Evolutionary conservation across 768 basidiomycete species (phyloP).

Genomic region (Termitomyces sp.): DNA sequence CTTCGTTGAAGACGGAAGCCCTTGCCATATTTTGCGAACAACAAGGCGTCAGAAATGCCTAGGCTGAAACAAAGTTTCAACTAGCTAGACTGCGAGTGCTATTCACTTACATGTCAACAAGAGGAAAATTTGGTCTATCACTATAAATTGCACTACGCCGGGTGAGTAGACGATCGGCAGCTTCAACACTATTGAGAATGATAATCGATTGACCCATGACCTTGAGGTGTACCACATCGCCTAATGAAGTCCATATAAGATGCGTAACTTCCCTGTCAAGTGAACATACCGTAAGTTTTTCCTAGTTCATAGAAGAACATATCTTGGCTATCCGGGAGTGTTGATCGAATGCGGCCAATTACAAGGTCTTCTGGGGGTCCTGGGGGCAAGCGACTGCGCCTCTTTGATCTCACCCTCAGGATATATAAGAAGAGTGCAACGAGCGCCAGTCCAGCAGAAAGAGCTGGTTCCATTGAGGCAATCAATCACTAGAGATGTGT

Average conservation of each 20-base stretch:
- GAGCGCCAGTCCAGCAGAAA: background rate
- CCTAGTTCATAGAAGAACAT: slow-evolving; percentile 7
- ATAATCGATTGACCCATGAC: slow-evolving; percentile 21
- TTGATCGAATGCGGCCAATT: background rate
- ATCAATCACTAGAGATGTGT: no score
- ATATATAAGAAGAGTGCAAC: background rate
- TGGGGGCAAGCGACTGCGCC: background rate
- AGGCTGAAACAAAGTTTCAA: slow-evolving; percentile 9
- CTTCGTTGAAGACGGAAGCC: slow-evolving; percentile 19
- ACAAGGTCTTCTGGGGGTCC: background rate
- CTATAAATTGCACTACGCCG: slow-evolving; percentile 23
- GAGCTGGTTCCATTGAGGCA: background rate
- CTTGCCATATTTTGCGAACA: slow-evolving; percentile 17
- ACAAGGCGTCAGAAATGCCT: slow-evolving; percentile 5
- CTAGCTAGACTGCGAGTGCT: background rate
- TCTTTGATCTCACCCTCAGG: background rate
- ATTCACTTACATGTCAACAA: slow-evolving; percentile 13
- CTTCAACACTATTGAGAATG: slow-evolving; percentile 20
- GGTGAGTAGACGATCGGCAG: slow-evolving; percentile 21
- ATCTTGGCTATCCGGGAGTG: background rate
- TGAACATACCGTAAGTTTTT: slow-evolving; percentile 26
- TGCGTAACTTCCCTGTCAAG: no score
- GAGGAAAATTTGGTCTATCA: slow-evolving; percentile 12
- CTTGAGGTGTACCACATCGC: background rate
- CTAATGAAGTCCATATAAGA: background rate